A percentile compares a stretch with the other conserved stretches of the same genome.
phyloP scores from a whole-genome alignment of 495 filamentous ascomycete genomes.

The Aspergillus sclerotiicarbonarius region DNA sequence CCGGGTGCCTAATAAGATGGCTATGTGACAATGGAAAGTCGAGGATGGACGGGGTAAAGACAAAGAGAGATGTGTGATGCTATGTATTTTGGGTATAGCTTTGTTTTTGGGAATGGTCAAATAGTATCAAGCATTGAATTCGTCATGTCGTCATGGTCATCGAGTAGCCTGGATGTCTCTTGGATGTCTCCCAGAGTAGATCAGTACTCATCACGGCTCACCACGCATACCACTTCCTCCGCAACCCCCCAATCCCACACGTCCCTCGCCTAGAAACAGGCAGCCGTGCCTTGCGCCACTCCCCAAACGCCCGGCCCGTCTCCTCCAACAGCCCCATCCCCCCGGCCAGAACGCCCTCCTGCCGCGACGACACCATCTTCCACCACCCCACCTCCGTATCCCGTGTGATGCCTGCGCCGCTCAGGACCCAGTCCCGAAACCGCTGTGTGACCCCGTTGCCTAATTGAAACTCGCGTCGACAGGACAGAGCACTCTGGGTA shows the following conservation, averaged over 20 bases:
- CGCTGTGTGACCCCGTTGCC: neutral
- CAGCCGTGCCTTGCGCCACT: neutral
- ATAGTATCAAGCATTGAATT: no score
- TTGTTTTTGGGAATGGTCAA: no score
- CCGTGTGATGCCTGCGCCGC: neutral
- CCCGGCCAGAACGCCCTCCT: neutral
- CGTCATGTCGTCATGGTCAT: no score
- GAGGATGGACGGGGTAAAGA: no score
- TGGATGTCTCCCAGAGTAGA: no score
- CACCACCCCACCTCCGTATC: slow-evolving; percentile 4
- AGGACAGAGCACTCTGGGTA: neutral
- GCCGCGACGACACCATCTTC: neutral
- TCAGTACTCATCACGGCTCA: no score
- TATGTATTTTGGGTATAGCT: no score
- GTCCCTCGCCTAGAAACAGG: neutral
- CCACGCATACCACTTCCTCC: neutral
- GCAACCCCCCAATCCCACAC: neutral
- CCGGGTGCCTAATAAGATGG: no score
- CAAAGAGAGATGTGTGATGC: no score
- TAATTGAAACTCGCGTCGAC: neutral
- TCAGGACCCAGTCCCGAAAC: neutral
- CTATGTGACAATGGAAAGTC: no score
- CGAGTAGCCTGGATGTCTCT: no score
- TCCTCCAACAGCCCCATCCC: neutral
- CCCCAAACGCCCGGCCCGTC: neutral